Conservation (phyloP, 257 asterid species). For the Anisodus tanguticus region DNA sequence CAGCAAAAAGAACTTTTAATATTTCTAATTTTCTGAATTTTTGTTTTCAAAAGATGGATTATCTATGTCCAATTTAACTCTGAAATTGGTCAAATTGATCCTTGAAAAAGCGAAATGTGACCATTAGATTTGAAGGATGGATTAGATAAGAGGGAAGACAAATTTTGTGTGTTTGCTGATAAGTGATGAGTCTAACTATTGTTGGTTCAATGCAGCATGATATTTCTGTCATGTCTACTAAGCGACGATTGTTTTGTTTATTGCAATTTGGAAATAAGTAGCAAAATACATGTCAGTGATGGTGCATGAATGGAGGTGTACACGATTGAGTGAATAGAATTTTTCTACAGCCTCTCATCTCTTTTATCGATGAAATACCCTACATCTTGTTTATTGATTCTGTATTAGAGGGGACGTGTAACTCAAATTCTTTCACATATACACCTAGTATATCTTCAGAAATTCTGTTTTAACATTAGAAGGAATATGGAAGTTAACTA, state of each 20-base stretch:
- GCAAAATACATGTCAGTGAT: neutral
- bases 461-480: neutral
- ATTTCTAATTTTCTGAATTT: neutral
- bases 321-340: neutral
- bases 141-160: neutral
- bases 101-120: constrained; percentile 1
- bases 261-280: neutral
- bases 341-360: neutral
- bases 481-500: neutral
- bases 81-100: neutral
- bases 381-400: neutral
- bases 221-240: neutral
- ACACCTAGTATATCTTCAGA: neutral
- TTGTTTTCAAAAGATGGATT: neutral
- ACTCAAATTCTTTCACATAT: neutral
- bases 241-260: neutral
- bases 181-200: neutral
- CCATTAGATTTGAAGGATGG: neutral
- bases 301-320: neutral
- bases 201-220: neutral
- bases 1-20: neutral
- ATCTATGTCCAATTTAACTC: neutral
- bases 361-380: neutral
- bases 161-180: neutral
- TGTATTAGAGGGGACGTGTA: neutral